Conservation (phyloP, 192 early-diverging fungal genomes). For the Backusella morwellensis region DNA sequence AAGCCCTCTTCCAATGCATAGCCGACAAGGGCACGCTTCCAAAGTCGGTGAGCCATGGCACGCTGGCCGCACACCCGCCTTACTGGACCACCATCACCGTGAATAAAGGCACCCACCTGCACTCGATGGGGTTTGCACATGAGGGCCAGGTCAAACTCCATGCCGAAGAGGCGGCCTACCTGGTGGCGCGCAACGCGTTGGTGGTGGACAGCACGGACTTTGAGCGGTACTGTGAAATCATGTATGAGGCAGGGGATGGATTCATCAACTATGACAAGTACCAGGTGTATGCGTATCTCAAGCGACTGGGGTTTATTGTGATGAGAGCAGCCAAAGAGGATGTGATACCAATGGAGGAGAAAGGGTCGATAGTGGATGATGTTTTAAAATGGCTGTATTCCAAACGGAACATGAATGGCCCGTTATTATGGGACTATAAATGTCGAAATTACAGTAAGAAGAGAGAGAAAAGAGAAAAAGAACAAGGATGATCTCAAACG, state of each 20-base stretch:
- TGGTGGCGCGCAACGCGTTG: slow-evolving; percentile 44
- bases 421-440: slow-evolving; percentile 6
- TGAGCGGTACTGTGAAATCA: slow-evolving; percentile 34
- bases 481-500: neutral
- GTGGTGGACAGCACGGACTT: slow-evolving; percentile 27
- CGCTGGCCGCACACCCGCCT: slow-evolving; percentile 7
- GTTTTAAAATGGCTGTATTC: neutral
- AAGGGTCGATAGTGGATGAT: neutral
- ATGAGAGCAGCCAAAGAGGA: slow-evolving; percentile 22
- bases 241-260: slow-evolving; percentile 21
- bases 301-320: slow-evolving; percentile 51
- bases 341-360: no score
- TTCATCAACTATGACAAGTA: slow-evolving; percentile 40
- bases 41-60: slow-evolving; percentile 2
- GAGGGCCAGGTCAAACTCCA: slow-evolving; percentile 38
- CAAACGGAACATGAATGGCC: neutral
- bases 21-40: neutral
- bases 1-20: slow-evolving; percentile 6
- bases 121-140: slow-evolving; percentile 45
- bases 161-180: slow-evolving; percentile 48
- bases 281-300: slow-evolving; percentile 50
- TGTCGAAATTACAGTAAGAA: slow-evolving; percentile 21
- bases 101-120: slow-evolving; percentile 40
- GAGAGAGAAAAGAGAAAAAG: neutral
- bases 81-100: slow-evolving; percentile 30